A percentile compares a stretch with the other conserved stretches of the same genome.
Conservation (phyloP, 2,329 filamentous ascomycete species). For the Magnaporthiopsis poae region DNA sequence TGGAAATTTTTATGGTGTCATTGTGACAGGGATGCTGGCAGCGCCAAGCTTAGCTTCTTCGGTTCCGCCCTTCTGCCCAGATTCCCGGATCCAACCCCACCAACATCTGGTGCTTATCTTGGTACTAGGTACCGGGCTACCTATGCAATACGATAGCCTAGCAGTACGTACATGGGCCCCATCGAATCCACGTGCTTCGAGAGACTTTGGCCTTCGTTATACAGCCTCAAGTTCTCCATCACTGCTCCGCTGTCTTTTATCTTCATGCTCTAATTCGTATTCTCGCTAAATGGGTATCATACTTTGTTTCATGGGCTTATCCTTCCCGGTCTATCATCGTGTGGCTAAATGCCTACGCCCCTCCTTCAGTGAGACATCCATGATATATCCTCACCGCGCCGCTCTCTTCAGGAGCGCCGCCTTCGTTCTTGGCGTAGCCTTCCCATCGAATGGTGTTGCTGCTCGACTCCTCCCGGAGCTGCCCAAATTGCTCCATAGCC, state of each 20-base stretch:
- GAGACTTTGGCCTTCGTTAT: too few relatives aligned
- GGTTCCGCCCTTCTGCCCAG: not conserved
- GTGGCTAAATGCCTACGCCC: not conserved
- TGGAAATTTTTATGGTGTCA: not conserved
- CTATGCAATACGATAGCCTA: not conserved
- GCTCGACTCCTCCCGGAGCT: constrained; percentile 19
- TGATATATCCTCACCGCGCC: not conserved
- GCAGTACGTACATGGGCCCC: too few relatives aligned
- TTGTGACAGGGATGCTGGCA: not conserved
- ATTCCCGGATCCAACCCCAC: not conserved
- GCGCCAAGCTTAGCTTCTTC: not conserved
- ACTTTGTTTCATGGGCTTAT: not conserved
- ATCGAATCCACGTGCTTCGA: not conserved
- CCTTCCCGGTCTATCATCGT: not conserved
- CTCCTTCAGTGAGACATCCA: not conserved
- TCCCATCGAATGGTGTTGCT: constrained; percentile 6
- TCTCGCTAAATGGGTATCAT: not conserved
- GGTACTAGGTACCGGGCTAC: not conserved
- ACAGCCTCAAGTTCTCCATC: too few relatives aligned
- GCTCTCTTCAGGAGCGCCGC: constrained; percentile 6
- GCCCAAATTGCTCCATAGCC: constrained; percentile 55
- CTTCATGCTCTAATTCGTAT: too few relatives aligned
- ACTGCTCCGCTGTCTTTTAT: too few relatives aligned
- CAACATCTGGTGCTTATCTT: not conserved
- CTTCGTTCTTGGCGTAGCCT: constrained; percentile 5